A percentile compares a stretch with the other conserved stretches of the same genome.
These are phyloP conservation scores for Lepidium africanum DNA, from an alignment of 345 rosid genomes.

Conservation along the genomic window DNA sequence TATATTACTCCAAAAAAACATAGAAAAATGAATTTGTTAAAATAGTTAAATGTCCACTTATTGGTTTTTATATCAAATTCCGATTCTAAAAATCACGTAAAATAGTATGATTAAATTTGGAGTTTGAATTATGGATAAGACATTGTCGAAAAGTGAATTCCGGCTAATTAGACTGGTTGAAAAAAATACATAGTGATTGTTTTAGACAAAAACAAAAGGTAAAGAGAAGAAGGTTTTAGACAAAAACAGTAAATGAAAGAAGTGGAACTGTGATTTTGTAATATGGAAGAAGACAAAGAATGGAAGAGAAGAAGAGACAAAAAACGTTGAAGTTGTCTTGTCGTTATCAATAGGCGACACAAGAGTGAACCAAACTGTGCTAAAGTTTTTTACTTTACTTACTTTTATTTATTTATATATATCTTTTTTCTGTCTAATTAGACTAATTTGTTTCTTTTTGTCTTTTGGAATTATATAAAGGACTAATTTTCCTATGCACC, in stretches of 20 bases:
- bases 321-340: slow-evolving; percentile 18
- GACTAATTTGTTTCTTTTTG: background rate
- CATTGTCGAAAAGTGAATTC: too few relatives aligned
- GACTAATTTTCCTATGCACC: background rate
- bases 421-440: background rate
- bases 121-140: too few relatives aligned
- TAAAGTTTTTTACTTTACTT: slow-evolving; percentile 8
- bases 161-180: too few relatives aligned
- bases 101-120: too few relatives aligned
- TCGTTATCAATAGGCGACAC: slow-evolving; percentile 29
- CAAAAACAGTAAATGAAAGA: slow-evolving; percentile 9
- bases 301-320: slow-evolving; percentile 17
- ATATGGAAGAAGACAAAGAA: slow-evolving; percentile 19
- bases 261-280: background rate
- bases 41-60: too few relatives aligned
- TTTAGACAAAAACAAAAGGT: background rate
- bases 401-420: background rate
- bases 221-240: too few relatives aligned
- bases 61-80: too few relatives aligned
- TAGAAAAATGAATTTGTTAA: too few relatives aligned
- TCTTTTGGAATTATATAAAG: background rate
- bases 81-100: too few relatives aligned
- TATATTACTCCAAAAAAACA: background rate
- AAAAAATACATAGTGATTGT: too few relatives aligned
- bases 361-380: slow-evolving; percentile 17